A percentile compares a stretch with the other conserved stretches of the same genome.
Conservation (phyloP, 148 eudicot species). For the Rhododendron ovatum region DNA sequence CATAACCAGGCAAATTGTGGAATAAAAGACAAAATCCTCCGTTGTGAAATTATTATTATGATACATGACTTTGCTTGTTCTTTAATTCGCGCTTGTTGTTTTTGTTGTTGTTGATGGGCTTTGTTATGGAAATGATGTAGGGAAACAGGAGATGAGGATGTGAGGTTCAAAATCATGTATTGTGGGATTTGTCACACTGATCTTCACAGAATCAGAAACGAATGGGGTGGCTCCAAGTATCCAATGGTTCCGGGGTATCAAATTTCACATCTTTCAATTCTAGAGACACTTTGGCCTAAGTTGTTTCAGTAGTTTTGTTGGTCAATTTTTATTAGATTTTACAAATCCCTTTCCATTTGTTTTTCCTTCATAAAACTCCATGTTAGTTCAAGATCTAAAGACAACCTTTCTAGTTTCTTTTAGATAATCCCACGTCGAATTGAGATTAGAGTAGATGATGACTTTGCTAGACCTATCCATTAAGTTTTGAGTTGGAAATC, state of each 20-base stretch:
- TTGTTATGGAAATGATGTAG: neutral
- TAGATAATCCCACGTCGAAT: neutral
- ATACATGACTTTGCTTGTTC: neutral
- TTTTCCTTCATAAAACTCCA: neutral
- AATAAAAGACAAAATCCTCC: neutral
- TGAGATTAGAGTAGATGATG: neutral
- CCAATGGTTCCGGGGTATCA: slow-evolving; percentile 27
- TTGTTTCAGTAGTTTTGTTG: no score
- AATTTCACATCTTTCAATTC: neutral
- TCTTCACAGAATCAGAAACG: slow-evolving; percentile 24
- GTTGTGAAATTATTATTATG: neutral
- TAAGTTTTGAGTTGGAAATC: neutral
- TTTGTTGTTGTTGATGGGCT: neutral
- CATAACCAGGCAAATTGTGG: neutral
- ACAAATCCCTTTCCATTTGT: neutral
- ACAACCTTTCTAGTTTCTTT: neutral
- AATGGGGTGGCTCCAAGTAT: slow-evolving; percentile 19
- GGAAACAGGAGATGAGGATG: slow-evolving; percentile 31
- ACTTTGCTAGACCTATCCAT: neutral
- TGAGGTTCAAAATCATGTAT: slow-evolving; percentile 28
- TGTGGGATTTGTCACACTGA: slow-evolving; percentile 32
- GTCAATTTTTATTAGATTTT: neutral
- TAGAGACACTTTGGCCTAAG: no score
- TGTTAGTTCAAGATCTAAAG: neutral
- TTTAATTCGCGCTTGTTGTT: neutral